Evolutionary conservation across 2,329 filamentous ascomycete genomes (phyloP).

Genomic region (Nothophoma quercina): DNA sequence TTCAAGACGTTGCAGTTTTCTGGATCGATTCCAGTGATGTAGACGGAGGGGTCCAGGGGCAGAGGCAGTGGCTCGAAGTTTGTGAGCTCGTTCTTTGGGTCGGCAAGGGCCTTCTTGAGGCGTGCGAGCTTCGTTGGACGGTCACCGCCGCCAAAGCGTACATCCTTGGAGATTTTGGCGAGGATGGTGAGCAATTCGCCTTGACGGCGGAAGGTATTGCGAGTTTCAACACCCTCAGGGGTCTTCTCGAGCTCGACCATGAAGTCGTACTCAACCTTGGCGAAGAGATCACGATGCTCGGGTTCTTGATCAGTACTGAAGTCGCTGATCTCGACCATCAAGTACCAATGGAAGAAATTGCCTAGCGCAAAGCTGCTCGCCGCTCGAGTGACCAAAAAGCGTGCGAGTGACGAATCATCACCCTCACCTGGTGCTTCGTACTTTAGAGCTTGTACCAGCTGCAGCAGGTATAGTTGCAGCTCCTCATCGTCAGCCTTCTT

Average conservation of each 20-base stretch:
- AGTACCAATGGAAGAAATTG: constrained; percentile 97
- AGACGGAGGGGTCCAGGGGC: constrained; percentile 84
- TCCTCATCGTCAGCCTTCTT: constrained; percentile 94
- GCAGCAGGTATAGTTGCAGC: constrained; percentile 86
- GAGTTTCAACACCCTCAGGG: constrained; percentile 73
- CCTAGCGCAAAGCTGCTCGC: constrained; percentile 88
- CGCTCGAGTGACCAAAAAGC: constrained; percentile 87
- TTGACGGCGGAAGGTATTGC: constrained; percentile 81
- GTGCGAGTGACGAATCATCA: constrained; percentile 85
- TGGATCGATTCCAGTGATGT: constrained; percentile 79
- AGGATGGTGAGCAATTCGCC: constrained; percentile 88
- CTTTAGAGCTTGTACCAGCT: constrained; percentile 94
- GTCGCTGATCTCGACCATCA: constrained; percentile 97
- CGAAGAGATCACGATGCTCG: constrained; percentile 84
- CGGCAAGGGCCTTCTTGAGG: constrained; percentile 82
- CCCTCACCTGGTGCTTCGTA: constrained; percentile 64
- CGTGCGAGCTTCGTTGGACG: constrained; percentile 82
- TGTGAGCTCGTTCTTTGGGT: constrained; percentile 88
- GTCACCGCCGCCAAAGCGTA: constrained; percentile 80
- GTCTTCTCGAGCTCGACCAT: constrained; percentile 84
- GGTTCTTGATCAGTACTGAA: constrained; percentile 74
- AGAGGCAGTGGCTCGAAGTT: constrained; percentile 85
- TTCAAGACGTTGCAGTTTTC: constrained; percentile 94
- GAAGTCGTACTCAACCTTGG: constrained; percentile 94
- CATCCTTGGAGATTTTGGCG: constrained; percentile 86